Percentiles rank a stretch among this genome's conserved stretches.
Evolutionary conservation across 441 rosid species (phyloP).

Genomic region (Metrosideros polymorpha): DNA sequence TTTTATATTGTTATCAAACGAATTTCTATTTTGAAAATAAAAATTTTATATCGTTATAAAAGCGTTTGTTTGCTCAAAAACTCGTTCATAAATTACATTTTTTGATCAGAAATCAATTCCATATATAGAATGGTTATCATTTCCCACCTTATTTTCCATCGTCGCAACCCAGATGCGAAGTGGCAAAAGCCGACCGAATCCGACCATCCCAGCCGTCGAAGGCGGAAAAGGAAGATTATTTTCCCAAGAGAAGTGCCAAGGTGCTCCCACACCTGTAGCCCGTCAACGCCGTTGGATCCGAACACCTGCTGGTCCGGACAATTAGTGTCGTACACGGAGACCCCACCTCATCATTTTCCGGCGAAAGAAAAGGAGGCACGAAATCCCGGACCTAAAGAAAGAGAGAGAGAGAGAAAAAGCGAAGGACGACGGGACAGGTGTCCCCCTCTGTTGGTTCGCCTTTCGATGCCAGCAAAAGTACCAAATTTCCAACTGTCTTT

Average conservation of each 20-base stretch:
- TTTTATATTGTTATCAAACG: too few relatives aligned
- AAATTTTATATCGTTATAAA: too few relatives aligned
- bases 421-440: conserved; percentile 14
- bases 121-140: too few relatives aligned
- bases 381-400: neutral
- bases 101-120: too few relatives aligned
- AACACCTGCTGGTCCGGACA: neutral
- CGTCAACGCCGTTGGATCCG: neutral
- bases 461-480: neutral
- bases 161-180: neutral
- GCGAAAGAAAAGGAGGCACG: neutral
- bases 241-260: neutral
- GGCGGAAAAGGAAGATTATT: neutral
- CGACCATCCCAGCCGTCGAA: neutral
- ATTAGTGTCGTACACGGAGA: neutral
- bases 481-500: conserved; percentile 9
- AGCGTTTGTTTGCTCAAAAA: too few relatives aligned
- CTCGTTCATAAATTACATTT: too few relatives aligned
- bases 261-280: neutral
- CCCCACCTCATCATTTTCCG: neutral
- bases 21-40: too few relatives aligned
- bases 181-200: neutral
- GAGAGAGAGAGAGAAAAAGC: neutral
- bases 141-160: too few relatives aligned
- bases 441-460: neutral